Evolutionary conservation across 2,329 filamentous ascomycete species (phyloP).

Genomic region (Tothia fuscella): DNA sequence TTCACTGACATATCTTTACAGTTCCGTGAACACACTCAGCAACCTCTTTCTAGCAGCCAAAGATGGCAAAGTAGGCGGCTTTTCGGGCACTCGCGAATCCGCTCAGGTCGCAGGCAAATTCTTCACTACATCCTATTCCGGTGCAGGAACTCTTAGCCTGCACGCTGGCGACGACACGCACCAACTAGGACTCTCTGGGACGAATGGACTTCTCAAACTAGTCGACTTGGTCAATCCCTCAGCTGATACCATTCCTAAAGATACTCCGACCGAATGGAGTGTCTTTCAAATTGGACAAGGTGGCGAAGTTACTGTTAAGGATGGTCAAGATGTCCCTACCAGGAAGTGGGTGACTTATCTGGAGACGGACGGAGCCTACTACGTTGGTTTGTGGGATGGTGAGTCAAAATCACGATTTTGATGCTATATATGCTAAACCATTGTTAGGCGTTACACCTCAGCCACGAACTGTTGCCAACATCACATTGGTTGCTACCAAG

Average conservation of each 20-base stretch:
- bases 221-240: neutral
- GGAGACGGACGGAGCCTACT: constrained; percentile 7
- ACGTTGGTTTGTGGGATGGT: constrained; percentile 9
- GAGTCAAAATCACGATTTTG: neutral
- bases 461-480: constrained; percentile 4
- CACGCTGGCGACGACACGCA: constrained; percentile 4
- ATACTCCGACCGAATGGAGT: constrained; percentile 6
- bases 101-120: constrained; percentile 2
- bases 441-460: constrained; percentile 2
- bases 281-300: constrained; percentile 6
- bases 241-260: neutral
- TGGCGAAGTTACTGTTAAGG: neutral
- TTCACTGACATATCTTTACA: neutral
- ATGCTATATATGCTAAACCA: neutral
- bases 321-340: neutral
- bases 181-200: constrained; percentile 4
- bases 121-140: constrained; percentile 3
- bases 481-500: constrained; percentile 7
- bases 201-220: neutral
- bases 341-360: constrained; percentile 6
- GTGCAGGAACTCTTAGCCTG: constrained; percentile 1
- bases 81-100: constrained; percentile 3
- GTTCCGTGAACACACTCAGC: constrained; percentile 3
- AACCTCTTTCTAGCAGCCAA: constrained; percentile 2
- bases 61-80: constrained; percentile 5